phyloP scores from a whole-genome alignment of 257 asterid species.

The Verbena officinalis region DNA sequence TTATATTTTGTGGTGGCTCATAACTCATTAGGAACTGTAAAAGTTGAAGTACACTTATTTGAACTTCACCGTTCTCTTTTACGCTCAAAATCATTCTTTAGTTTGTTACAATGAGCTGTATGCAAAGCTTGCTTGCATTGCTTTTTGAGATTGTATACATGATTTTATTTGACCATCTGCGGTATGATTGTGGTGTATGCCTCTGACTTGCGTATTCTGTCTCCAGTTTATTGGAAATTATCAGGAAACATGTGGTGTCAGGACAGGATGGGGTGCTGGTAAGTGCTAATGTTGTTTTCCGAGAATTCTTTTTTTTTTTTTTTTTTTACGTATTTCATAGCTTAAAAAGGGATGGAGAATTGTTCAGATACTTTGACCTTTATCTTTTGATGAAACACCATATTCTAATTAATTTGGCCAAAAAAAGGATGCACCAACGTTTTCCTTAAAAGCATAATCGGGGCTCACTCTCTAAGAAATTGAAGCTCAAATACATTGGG shows the following conservation, averaged over 20 bases:
- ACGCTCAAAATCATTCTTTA: neutral
- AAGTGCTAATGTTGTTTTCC: constrained; percentile 30
- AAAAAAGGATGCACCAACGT: neutral
- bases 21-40: too few relatives aligned
- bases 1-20: neutral
- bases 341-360: constrained; percentile 2
- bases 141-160: neutral
- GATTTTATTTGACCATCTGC: neutral
- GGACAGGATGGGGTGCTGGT: constrained; percentile 98
- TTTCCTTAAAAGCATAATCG: too few relatives aligned
- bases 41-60: too few relatives aligned
- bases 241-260: constrained; percentile 80
- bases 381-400: constrained; percentile 7
- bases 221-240: constrained; percentile 91
- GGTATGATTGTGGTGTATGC: constrained; percentile 19
- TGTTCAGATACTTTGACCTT: neutral
- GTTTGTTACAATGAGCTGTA: constrained; percentile 10
- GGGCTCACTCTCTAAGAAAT: neutral
- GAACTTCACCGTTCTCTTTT: neutral
- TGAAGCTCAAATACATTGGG: neutral
- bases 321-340: neutral
- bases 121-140: neutral
- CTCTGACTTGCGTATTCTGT: constrained; percentile 37
- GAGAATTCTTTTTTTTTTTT: too few relatives aligned
- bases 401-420: neutral